Percentiles rank a stretch among this genome's conserved stretches.
Conservation (phyloP, 2,329 filamentous ascomycete species). For the Anthostomella pinea region DNA sequence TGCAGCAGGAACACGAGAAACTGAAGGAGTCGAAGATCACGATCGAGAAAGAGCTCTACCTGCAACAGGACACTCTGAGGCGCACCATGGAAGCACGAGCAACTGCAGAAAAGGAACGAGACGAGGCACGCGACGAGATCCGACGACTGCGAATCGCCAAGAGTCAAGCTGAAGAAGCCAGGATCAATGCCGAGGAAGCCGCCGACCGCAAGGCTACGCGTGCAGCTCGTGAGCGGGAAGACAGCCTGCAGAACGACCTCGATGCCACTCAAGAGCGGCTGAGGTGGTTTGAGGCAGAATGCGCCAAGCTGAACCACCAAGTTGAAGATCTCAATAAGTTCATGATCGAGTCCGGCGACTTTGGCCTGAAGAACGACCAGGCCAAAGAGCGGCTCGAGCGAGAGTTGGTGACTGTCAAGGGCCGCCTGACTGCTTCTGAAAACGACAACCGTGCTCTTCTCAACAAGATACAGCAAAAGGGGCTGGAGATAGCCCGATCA, state of each 20-base stretch:
- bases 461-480: constrained; percentile 97
- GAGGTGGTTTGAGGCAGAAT: constrained; percentile 76
- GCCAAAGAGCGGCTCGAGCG: constrained; percentile 90
- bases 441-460: constrained; percentile 94
- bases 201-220: constrained; percentile 77
- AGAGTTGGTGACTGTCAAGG: constrained; percentile 87
- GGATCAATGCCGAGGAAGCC: constrained; percentile 74
- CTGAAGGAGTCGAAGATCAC: constrained; percentile 94
- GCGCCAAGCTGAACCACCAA: constrained; percentile 70
- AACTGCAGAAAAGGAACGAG: constrained; percentile 80
- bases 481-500: constrained; percentile 89
- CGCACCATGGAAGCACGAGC: constrained; percentile 79
- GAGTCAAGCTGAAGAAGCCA: constrained; percentile 79
- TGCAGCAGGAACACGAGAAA: constrained; percentile 81
- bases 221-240: constrained; percentile 76
- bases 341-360: constrained; percentile 85
- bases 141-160: constrained; percentile 80
- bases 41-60: constrained; percentile 96
- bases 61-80: constrained; percentile 86
- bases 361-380: constrained; percentile 86
- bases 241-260: constrained; percentile 73
- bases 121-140: constrained; percentile 84
- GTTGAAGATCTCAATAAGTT: constrained; percentile 84
- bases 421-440: constrained; percentile 84
- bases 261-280: constrained; percentile 74